Evolutionary conservation across 2,329 filamentous ascomycete genomes (phyloP).

Genomic region (Monilinia vaccinii-corymbosi): DNA sequence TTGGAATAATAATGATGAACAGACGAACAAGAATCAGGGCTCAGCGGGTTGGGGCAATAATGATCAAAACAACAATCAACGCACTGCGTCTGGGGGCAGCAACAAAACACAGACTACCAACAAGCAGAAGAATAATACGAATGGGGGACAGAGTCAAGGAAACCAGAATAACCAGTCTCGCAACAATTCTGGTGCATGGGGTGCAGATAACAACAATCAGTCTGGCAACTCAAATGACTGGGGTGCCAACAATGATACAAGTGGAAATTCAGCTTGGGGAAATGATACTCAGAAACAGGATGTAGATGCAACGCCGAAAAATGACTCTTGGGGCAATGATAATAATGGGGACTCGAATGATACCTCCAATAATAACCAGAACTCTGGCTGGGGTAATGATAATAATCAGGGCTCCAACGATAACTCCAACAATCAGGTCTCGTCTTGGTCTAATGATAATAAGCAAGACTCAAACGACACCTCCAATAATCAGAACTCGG

Average conservation of each 20-base stretch:
- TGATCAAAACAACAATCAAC: slow-evolving; percentile 12
- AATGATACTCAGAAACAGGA: neutral
- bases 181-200: slow-evolving; percentile 11
- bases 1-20: neutral
- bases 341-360: neutral
- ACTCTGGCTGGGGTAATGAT: neutral
- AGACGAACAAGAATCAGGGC: neutral
- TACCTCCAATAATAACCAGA: neutral
- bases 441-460: slow-evolving; percentile 8
- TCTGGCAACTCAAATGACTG: neutral
- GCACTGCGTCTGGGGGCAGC: slow-evolving; percentile 3
- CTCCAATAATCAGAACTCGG: neutral
- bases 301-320: neutral
- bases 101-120: slow-evolving; percentile 1
- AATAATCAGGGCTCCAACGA: neutral
- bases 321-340: neutral
- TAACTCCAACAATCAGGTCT: neutral
- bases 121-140: slow-evolving; percentile 1
- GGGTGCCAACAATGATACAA: slow-evolving; percentile 13
- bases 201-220: neutral
- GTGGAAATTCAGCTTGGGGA: neutral
- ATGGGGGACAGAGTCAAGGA: neutral
- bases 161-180: slow-evolving; percentile 5
- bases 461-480: slow-evolving; percentile 12
- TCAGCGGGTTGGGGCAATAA: slow-evolving; percentile 8